phyloP scores from a whole-genome alignment of 2,329 filamentous ascomycete genomes.

The Exophiala phaeomuriformis region DNA sequence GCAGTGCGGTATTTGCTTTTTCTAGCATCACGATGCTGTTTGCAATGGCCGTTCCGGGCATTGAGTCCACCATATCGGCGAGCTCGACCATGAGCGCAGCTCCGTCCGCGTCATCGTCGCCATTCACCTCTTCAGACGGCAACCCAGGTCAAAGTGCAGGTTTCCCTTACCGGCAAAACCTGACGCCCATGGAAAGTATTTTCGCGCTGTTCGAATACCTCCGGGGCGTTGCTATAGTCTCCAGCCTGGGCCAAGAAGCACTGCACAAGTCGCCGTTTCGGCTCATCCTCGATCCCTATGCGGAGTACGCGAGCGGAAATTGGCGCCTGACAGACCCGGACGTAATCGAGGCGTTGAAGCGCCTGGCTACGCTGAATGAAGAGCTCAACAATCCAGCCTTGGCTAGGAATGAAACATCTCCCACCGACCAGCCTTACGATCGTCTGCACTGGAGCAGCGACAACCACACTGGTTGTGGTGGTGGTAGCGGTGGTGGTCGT shows the following conservation, averaged over 20 bases:
- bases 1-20: constrained; percentile 8
- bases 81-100: background rate
- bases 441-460: no score
- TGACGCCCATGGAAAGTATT: constrained; percentile 1
- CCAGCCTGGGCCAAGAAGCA: background rate
- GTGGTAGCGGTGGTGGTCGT: no score
- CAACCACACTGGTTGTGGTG: no score
- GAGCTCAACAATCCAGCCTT: background rate
- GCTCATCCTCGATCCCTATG: background rate
- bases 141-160: background rate
- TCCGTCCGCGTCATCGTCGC: background rate
- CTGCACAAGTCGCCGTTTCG: constrained; percentile 3
- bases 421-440: no score
- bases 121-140: background rate
- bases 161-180: background rate
- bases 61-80: background rate
- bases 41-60: constrained; percentile 3
- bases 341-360: background rate
- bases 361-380: background rate
- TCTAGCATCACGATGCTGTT: constrained; percentile 5
- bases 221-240: background rate
- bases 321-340: constrained; percentile 2
- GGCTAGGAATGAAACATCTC: background rate
- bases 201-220: constrained; percentile 7
- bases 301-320: background rate